Percentiles rank a stretch among this genome's conserved stretches.
Conservation (phyloP, 768 basidiomycete genomes). For the Lactarius vividus region DNA sequence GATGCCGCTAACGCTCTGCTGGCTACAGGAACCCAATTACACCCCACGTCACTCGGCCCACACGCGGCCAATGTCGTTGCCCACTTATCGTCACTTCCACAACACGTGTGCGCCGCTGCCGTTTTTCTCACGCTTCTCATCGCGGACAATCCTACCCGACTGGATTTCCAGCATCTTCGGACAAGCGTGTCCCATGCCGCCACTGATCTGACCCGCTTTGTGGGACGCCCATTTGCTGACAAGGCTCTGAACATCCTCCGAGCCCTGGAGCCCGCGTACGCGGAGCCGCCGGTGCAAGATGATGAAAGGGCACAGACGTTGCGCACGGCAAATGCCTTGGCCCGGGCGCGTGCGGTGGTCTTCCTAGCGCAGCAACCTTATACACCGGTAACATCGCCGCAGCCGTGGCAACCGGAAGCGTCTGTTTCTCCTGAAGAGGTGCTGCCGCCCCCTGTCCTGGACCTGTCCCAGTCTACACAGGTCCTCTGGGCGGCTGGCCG, state of each 20-base stretch:
- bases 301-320: slow-evolving; percentile 52
- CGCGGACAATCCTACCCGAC: slow-evolving; percentile 75
- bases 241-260: slow-evolving; percentile 70
- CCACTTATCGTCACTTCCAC: slow-evolving; percentile 82
- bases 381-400: slow-evolving; percentile 32
- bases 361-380: slow-evolving; percentile 54
- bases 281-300: slow-evolving; percentile 55
- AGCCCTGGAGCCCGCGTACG: slow-evolving; percentile 71
- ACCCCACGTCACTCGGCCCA: slow-evolving; percentile 72
- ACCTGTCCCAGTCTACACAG: slow-evolving; percentile 18
- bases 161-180: slow-evolving; percentile 73
- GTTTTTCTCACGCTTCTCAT: slow-evolving; percentile 93
- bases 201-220: slow-evolving; percentile 60
- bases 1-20: slow-evolving; percentile 76
- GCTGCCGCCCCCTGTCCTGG: slow-evolving; percentile 14
- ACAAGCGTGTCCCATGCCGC: slow-evolving; percentile 71
- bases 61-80: slow-evolving; percentile 70
- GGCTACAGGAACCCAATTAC: slow-evolving; percentile 70
- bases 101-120: slow-evolving; percentile 81
- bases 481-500: slow-evolving; percentile 21
- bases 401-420: slow-evolving; percentile 19
- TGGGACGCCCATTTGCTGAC: slow-evolving; percentile 66
- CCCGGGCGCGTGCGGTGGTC: slow-evolving; percentile 64
- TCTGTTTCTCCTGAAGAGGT: slow-evolving; percentile 18
- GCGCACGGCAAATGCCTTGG: slow-evolving; percentile 67